Percentiles rank a stretch among this genome's conserved stretches.
These are phyloP conservation scores for Malania oleifera DNA, from an alignment of 164 flowering plant genomes.

Conservation along the genomic window DNA sequence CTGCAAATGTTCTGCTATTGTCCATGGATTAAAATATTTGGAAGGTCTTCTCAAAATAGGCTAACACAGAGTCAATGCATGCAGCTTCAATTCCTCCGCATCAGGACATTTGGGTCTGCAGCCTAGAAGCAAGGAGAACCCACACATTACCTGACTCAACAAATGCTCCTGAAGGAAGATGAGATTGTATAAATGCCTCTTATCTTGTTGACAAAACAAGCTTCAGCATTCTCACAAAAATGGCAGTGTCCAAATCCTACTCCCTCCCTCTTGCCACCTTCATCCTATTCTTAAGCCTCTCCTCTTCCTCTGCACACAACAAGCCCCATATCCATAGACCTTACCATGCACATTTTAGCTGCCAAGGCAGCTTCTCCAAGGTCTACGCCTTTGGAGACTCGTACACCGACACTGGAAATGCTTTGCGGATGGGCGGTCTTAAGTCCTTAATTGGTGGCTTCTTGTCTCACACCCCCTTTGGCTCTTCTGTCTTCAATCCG, in stretches of 20 bases:
- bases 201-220: neutral
- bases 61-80: no score
- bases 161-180: no score
- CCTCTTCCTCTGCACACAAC: conserved; percentile 12
- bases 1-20: no score
- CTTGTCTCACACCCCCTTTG: conserved; percentile 20
- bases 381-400: conserved; percentile 78
- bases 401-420: conserved; percentile 72
- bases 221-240: neutral
- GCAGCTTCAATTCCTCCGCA: no score
- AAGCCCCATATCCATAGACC: neutral
- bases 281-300: conserved; percentile 8
- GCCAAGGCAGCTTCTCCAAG: conserved; percentile 29
- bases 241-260: conserved; percentile 1
- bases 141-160: neutral
- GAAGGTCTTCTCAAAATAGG: no score
- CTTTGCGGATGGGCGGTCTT: conserved; percentile 8
- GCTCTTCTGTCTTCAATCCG: conserved; percentile 30
- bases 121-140: neutral
- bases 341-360: neutral
- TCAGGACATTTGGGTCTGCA: no score
- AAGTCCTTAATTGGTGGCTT: conserved; percentile 8
- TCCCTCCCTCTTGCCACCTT: conserved; percentile 3
- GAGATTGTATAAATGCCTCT: conserved; percentile 5
- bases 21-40: no score